Evolutionary conservation across 805 yeast species (phyloP).

Genomic region (Maudiozyma barnettii): DNA sequence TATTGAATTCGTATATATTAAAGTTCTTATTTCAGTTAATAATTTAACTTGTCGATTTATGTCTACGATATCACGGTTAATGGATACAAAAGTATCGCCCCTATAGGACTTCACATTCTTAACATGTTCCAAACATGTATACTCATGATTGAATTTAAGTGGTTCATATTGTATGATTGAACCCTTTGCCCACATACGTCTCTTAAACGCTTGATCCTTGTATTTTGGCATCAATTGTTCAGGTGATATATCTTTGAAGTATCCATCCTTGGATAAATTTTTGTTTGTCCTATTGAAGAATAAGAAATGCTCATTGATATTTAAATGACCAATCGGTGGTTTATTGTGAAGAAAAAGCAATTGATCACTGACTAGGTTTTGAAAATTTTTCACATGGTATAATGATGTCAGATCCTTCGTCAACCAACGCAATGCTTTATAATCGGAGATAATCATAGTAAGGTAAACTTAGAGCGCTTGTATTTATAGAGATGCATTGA

Average conservation of each 20-base stretch:
- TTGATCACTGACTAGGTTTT: not conserved
- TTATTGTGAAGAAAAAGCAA: not conserved
- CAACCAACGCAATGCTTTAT: not conserved
- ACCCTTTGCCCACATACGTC: slow-evolving; percentile 82
- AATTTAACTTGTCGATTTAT: slow-evolving; percentile 15
- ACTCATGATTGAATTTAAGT: slow-evolving; percentile 30
- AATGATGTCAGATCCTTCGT: not conserved
- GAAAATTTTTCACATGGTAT: not conserved
- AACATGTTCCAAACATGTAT: slow-evolving; percentile 47
- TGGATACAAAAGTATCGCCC: slow-evolving; percentile 41
- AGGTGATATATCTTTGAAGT: slow-evolving; percentile 72
- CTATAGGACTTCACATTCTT: slow-evolving; percentile 31
- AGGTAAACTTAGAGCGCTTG: too few species aligned
- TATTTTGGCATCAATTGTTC: slow-evolving; percentile 13
- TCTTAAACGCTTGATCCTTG: slow-evolving; percentile 26
- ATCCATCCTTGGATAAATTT: slow-evolving; percentile 60
- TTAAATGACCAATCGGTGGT: not conserved
- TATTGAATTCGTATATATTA: slow-evolving; percentile 48
- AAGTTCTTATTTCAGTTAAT: slow-evolving; percentile 45
- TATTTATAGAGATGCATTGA: too few species aligned
- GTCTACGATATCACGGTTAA: slow-evolving; percentile 39
- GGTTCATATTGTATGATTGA: slow-evolving; percentile 36
- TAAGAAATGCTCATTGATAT: slow-evolving; percentile 52
- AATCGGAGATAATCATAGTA: not conserved
- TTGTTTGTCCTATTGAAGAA: slow-evolving; percentile 52